Evolutionary conservation across 805 yeast species (phyloP).

Genomic region (Suhomyces pyralidae): DNA sequence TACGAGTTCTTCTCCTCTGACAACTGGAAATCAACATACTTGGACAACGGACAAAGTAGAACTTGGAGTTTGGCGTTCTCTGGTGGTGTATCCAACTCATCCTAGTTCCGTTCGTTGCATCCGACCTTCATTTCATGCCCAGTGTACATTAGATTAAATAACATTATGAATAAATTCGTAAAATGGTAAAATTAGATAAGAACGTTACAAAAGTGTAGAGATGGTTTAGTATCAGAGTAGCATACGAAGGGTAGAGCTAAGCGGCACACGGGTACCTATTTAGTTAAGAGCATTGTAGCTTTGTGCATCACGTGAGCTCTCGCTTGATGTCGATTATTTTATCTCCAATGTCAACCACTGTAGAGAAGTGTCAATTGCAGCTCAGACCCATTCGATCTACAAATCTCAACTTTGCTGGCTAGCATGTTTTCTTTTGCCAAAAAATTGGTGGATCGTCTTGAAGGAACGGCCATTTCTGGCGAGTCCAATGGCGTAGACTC

Average conservation of each 20-base stretch:
- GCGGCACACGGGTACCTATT: too few relatives aligned
- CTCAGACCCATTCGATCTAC: background rate
- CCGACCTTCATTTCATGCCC: background rate
- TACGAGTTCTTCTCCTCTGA: slow-evolving; percentile 41
- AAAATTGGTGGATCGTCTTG: slow-evolving; percentile 40
- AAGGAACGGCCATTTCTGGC: slow-evolving; percentile 19
- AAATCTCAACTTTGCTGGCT: background rate
- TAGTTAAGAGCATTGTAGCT: too few relatives aligned
- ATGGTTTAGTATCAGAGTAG: too few relatives aligned
- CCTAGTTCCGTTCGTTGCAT: background rate
- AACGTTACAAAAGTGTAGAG: too few relatives aligned
- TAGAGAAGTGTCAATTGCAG: background rate
- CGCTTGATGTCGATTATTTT: background rate
- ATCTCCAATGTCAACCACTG: background rate
- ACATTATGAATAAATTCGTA: background rate
- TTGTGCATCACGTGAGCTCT: background rate
- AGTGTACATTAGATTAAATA: background rate
- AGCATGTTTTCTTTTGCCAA: slow-evolving; percentile 45
- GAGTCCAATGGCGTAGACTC: slow-evolving; percentile 23
- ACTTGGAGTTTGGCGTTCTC: slow-evolving; percentile 62
- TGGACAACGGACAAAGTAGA: slow-evolving; percentile 62
- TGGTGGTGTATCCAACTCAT: slow-evolving; percentile 42
- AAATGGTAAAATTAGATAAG: too few relatives aligned
- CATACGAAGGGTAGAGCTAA: too few relatives aligned
- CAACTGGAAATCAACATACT: slow-evolving; percentile 31